These are phyloP conservation scores for Aquanectria penicillioides DNA, from an alignment of 2,329 filamentous ascomycete species.

Conservation along the genomic window DNA sequence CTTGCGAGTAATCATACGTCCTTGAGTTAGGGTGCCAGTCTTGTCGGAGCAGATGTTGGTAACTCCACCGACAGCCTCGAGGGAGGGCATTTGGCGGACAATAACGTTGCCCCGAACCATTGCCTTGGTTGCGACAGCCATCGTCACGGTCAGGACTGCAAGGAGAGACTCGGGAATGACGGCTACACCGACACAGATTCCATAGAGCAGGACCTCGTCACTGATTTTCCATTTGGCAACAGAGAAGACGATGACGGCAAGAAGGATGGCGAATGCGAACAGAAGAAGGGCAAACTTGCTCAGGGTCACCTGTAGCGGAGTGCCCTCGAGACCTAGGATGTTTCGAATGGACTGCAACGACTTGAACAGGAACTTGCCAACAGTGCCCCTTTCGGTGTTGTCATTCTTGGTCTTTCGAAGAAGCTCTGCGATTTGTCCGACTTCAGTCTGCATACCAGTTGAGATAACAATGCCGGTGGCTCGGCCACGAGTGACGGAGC, in stretches of 20 bases:
- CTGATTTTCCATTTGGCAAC: slow-evolving; percentile 63
- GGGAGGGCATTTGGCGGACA: slow-evolving; percentile 70
- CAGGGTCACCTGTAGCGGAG: slow-evolving; percentile 85
- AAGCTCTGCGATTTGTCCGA: slow-evolving; percentile 79
- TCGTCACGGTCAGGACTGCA: slow-evolving; percentile 76
- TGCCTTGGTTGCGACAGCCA: slow-evolving; percentile 72
- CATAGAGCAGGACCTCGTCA: slow-evolving; percentile 69
- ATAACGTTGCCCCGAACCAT: slow-evolving; percentile 74
- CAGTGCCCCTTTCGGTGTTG: slow-evolving; percentile 52
- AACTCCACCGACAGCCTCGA: slow-evolving; percentile 75
- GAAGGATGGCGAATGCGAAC: slow-evolving; percentile 74
- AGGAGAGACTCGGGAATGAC: slow-evolving; percentile 75
- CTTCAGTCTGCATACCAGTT: slow-evolving; percentile 79
- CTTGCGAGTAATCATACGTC: slow-evolving; percentile 73
- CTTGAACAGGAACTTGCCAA: slow-evolving; percentile 55
- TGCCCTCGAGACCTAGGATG: slow-evolving; percentile 76
- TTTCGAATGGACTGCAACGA: slow-evolving; percentile 57
- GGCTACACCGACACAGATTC: slow-evolving; percentile 69
- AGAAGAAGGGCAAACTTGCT: slow-evolving; percentile 86
- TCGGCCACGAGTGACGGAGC: slow-evolving; percentile 76
- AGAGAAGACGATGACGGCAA: slow-evolving; percentile 71
- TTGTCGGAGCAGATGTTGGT: slow-evolving; percentile 78
- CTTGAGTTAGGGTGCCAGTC: slow-evolving; percentile 73
- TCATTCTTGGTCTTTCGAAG: slow-evolving; percentile 66
- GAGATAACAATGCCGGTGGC: slow-evolving; percentile 74